phyloP scores from a whole-genome alignment of 2,329 filamentous ascomycete genomes.

The Exophiala xenobiotica region DNA sequence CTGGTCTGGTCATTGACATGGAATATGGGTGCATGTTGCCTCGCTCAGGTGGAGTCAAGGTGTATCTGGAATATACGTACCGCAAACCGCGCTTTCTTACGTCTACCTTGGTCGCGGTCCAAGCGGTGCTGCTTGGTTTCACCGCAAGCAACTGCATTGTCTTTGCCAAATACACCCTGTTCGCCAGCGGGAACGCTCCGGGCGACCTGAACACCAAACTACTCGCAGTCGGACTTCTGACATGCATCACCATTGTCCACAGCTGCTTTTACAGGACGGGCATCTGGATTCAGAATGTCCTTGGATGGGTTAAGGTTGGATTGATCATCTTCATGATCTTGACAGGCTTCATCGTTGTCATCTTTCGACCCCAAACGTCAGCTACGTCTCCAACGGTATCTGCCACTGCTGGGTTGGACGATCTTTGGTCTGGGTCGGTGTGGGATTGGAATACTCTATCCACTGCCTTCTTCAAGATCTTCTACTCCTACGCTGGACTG shows the following conservation, averaged over 20 bases:
- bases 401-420: slow-evolving; percentile 46
- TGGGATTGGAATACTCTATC: slow-evolving; percentile 70
- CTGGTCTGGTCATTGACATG: slow-evolving; percentile 60
- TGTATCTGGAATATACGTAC: slow-evolving; percentile 70
- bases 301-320: slow-evolving; percentile 29
- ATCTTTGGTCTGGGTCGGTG: slow-evolving; percentile 63
- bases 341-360: slow-evolving; percentile 59
- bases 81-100: slow-evolving; percentile 62
- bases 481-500: slow-evolving; percentile 67
- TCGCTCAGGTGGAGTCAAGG: slow-evolving; percentile 66
- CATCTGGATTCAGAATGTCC: slow-evolving; percentile 29
- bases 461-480: slow-evolving; percentile 63
- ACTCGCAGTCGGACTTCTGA: slow-evolving; percentile 59
- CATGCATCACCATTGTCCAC: slow-evolving; percentile 59
- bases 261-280: slow-evolving; percentile 50
- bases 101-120: slow-evolving; percentile 62
- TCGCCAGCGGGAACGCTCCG: slow-evolving; percentile 55
- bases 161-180: slow-evolving; percentile 65
- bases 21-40: slow-evolving; percentile 72
- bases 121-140: slow-evolving; percentile 61
- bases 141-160: slow-evolving; percentile 70
- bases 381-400: slow-evolving; percentile 2
- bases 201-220: slow-evolving; percentile 54
- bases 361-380: slow-evolving; percentile 31
- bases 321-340: slow-evolving; percentile 52